These are phyloP conservation scores for Colletotrichum echinochloae DNA, from an alignment of 2,329 filamentous ascomycete species.

Conservation along the genomic window DNA sequence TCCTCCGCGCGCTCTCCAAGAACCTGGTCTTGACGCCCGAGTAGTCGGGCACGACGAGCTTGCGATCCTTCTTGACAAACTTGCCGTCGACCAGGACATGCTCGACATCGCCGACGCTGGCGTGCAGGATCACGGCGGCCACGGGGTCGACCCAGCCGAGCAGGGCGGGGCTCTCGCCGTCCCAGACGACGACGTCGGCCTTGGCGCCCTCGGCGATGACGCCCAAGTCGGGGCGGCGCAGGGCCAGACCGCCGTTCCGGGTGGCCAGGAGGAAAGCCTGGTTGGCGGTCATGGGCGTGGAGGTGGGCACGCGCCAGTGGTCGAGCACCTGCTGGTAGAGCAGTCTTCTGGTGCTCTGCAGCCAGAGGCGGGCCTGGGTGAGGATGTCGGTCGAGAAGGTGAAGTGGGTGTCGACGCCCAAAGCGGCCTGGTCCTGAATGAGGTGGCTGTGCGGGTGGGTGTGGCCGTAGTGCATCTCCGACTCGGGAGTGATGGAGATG, in stretches of 20 bases:
- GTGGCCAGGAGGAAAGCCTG: conserved; percentile 69
- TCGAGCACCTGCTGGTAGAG: conserved; percentile 55
- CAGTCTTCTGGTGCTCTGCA: conserved; percentile 58
- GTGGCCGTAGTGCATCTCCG: conserved; percentile 70
- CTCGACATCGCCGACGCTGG: conserved; percentile 63
- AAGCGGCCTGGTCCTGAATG: conserved; percentile 62
- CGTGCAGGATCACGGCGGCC: conserved; percentile 67
- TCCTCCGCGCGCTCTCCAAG: conserved; percentile 48
- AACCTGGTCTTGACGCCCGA: conserved; percentile 48
- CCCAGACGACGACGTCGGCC: conserved; percentile 66
- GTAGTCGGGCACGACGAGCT: conserved; percentile 49
- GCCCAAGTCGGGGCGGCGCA: conserved; percentile 64
- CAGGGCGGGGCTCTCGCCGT: conserved; percentile 61
- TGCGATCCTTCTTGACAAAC: conserved; percentile 60
- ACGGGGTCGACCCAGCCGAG: conserved; percentile 68
- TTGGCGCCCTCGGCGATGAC: conserved; percentile 62
- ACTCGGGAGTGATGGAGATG: conserved; percentile 69
- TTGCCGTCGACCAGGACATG: conserved; percentile 63
- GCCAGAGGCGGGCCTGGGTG: conserved; percentile 65
- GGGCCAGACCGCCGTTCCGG: conserved; percentile 62
- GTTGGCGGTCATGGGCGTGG: conserved; percentile 63
- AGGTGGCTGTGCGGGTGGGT: conserved; percentile 57
- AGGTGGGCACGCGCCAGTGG: conserved; percentile 56
- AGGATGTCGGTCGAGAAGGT: conserved; percentile 64
- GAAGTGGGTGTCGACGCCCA: conserved; percentile 67